phyloP scores from a whole-genome alignment of 2,329 filamentous ascomycete genomes.

The Cytospora paraplurivora region DNA sequence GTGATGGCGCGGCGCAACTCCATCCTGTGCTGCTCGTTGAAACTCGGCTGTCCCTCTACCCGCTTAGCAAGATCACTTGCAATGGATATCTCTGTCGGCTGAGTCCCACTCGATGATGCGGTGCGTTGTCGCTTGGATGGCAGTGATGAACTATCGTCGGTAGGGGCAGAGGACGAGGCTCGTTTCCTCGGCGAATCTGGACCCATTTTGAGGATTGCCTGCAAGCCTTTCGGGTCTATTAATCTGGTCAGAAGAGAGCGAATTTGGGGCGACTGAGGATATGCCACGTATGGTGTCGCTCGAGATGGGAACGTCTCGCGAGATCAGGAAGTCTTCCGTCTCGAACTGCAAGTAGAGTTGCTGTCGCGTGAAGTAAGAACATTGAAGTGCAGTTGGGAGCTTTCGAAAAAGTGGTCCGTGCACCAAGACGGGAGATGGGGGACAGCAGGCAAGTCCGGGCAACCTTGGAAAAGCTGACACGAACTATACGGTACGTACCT shows the following conservation, averaged over 20 bases:
- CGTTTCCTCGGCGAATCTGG: constrained; percentile 37
- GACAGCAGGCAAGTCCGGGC: too few relatives aligned
- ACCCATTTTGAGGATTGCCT: constrained; percentile 10
- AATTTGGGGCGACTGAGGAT: neutral
- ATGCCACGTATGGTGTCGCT: neutral
- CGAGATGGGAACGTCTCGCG: constrained; percentile 1
- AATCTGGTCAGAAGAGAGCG: neutral
- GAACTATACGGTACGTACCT: neutral
- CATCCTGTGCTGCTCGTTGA: constrained; percentile 40
- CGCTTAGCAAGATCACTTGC: constrained; percentile 2
- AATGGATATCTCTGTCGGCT: constrained; percentile 24
- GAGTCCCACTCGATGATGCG: constrained; percentile 27
- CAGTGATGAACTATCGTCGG: constrained; percentile 34
- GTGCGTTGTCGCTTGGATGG: constrained; percentile 39
- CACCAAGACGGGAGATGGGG: constrained; percentile 5
- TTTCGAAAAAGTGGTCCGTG: constrained; percentile 18
- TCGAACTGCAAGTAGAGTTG: neutral
- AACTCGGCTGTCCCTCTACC: constrained; percentile 29
- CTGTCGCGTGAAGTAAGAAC: neutral
- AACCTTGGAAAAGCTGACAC: neutral
- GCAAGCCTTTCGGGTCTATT: neutral
- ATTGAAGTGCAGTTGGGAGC: neutral
- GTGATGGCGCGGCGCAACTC: constrained; percentile 59
- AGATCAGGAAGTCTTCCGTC: neutral
- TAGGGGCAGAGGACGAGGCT: constrained; percentile 37